Evolutionary conservation across 176 grass and related monocot genomes (phyloP).

Genomic region (Hyparrhenia diplandra): DNA sequence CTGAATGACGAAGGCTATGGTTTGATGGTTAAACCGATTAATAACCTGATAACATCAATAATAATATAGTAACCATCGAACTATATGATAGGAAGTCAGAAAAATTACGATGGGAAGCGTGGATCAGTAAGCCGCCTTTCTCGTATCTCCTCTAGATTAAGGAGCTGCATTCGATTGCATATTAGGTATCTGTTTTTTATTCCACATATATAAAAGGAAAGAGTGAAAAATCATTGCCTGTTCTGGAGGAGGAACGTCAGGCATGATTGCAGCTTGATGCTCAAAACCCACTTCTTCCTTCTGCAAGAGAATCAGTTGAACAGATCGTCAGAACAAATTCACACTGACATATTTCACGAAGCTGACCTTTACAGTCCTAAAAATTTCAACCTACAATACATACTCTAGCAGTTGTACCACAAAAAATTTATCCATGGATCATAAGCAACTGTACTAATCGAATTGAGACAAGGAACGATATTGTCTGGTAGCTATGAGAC

Average conservation of each 20-base stretch:
- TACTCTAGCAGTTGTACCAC: background rate
- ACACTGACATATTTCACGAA: background rate
- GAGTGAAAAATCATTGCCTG: constrained; percentile 39
- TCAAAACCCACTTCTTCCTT: constrained; percentile 85
- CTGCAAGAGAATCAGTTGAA: constrained; percentile 44
- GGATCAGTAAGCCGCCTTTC: constrained; percentile 81
- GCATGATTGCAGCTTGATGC: constrained; percentile 75
- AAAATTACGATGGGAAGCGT: constrained; percentile 77
- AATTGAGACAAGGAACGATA: constrained; percentile 8
- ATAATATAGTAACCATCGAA: constrained; percentile 14
- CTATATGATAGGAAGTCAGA: constrained; percentile 7
- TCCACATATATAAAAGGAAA: background rate
- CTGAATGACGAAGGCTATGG: background rate
- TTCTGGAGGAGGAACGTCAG: constrained; percentile 74
- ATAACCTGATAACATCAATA: background rate
- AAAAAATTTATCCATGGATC: background rate
- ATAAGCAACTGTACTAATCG: background rate
- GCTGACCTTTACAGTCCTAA: background rate
- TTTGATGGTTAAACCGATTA: background rate
- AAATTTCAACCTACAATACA: constrained; percentile 14
- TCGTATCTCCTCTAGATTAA: constrained; percentile 75
- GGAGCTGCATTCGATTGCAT: constrained; percentile 58
- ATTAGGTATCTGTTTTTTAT: constrained; percentile 23
- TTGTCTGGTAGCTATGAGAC: background rate
- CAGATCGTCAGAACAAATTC: constrained; percentile 20